phyloP scores from a whole-genome alignment of 495 filamentous ascomycete species.

The Neurospora sp. region DNA sequence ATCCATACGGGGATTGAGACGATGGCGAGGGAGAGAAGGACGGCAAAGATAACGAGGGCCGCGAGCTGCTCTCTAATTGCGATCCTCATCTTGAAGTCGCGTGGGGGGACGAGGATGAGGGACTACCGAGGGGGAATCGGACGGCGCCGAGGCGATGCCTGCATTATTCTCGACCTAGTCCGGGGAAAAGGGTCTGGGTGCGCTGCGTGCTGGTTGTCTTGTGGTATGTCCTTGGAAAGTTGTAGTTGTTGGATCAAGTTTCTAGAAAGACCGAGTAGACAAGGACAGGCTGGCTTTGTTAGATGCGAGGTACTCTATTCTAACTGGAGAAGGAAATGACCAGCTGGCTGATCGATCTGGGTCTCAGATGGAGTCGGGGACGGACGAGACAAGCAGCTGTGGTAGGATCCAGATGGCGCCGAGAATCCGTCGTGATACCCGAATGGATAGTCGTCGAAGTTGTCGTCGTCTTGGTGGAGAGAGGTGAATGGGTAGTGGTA shows the following conservation, averaged over 20 bases:
- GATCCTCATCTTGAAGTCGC: slow-evolving; percentile 54
- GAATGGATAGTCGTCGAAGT: not conserved
- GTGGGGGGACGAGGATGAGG: not conserved
- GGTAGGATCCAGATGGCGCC: not conserved
- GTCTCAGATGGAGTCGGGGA: not conserved
- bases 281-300: not conserved
- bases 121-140: not conserved
- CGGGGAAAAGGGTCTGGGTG: not conserved
- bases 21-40: slow-evolving; percentile 53
- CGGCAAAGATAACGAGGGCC: slow-evolving; percentile 59
- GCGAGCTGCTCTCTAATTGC: slow-evolving; percentile 76
- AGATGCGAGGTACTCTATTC: not conserved
- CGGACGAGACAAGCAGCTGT: not conserved
- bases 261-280: not conserved
- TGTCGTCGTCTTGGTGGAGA: not conserved
- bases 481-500: not conserved
- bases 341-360: not conserved
- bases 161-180: not conserved
- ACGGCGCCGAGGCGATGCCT: not conserved
- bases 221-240: not conserved
- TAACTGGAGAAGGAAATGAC: not conserved
- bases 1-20: slow-evolving; percentile 49
- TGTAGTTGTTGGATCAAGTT: not conserved
- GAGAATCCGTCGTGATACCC: not conserved
- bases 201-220: not conserved